A percentile compares a stretch with the other conserved stretches of the same genome.
These are phyloP conservation scores for Colletotrichum karsti DNA, from an alignment of 2,329 filamentous ascomycete genomes.

Conservation along the genomic window DNA sequence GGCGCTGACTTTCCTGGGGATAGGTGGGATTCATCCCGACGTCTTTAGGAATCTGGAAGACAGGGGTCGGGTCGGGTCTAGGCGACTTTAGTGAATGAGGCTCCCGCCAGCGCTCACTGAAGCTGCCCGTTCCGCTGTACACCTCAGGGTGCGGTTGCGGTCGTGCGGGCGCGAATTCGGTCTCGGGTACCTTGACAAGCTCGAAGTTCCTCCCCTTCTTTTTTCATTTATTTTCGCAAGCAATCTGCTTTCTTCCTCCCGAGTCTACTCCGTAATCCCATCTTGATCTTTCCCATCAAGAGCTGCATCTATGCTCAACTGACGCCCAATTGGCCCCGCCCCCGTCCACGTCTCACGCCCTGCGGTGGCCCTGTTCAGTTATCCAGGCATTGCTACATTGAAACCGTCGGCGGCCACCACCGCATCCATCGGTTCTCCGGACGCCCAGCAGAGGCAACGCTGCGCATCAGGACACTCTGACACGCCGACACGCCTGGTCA, in stretches of 20 bases:
- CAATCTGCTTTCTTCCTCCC: background rate
- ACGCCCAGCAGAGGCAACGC: conserved; percentile 1
- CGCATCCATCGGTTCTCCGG: conserved; percentile 15
- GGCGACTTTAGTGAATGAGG: background rate
- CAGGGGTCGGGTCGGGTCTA: conserved; percentile 8
- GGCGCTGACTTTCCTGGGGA: no score
- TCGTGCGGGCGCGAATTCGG: background rate
- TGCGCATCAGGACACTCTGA: conserved; percentile 21
- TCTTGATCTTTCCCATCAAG: background rate
- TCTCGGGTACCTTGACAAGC: conserved; percentile 26
- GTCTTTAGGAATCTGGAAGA: background rate
- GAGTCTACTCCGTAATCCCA: background rate
- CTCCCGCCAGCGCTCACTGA: background rate
- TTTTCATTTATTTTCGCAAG: background rate
- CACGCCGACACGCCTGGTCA: conserved; percentile 1
- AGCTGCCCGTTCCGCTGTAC: no score
- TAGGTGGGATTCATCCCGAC: background rate
- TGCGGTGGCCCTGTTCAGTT: background rate
- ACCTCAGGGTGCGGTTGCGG: background rate
- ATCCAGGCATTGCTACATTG: conserved; percentile 23
- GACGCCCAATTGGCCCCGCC: conserved; percentile 7
- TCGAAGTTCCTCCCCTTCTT: background rate
- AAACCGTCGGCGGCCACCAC: conserved; percentile 17
- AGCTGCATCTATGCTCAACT: background rate
- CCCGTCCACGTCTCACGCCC: background rate